Percentiles rank a stretch among this genome's conserved stretches.
phyloP scores from a whole-genome alignment of 768 basidiomycete genomes.

The Suillus placidus region DNA sequence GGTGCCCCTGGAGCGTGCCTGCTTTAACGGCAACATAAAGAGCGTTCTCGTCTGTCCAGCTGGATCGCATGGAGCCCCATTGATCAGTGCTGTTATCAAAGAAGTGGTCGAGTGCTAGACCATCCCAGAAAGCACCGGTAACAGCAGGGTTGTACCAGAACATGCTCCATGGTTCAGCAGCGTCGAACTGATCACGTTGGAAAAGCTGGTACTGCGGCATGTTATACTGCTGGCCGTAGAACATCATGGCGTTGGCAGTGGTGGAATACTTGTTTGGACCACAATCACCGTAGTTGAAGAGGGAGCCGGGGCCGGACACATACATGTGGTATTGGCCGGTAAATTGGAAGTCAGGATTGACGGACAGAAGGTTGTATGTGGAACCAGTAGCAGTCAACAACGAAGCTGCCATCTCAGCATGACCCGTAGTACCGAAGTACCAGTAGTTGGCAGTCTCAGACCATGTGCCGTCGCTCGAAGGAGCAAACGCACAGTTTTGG shows the following conservation, averaged over 20 bases:
- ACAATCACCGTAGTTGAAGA: slow-evolving; percentile 68
- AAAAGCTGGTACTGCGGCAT: slow-evolving; percentile 78
- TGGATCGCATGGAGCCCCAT: slow-evolving; percentile 91
- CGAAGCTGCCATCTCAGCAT: slow-evolving; percentile 86
- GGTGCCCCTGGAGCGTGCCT: slow-evolving; percentile 77
- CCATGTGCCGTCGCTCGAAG: slow-evolving; percentile 84
- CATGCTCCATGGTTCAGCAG: slow-evolving; percentile 84
- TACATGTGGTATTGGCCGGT: slow-evolving; percentile 93
- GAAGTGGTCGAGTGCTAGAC: slow-evolving; percentile 76
- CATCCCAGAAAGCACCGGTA: slow-evolving; percentile 91
- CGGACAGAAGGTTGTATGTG: slow-evolving; percentile 67
- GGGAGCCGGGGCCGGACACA: slow-evolving; percentile 77
- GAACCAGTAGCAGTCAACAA: slow-evolving; percentile 87
- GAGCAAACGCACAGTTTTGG: slow-evolving; percentile 68
- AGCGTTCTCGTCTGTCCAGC: slow-evolving; percentile 88
- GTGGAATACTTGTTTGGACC: slow-evolving; percentile 93
- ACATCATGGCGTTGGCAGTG: slow-evolving; percentile 86
- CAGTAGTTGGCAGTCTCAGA: slow-evolving; percentile 92
- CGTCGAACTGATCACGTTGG: slow-evolving; percentile 89
- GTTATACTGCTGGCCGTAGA: slow-evolving; percentile 72
- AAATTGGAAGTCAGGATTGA: slow-evolving; percentile 69
- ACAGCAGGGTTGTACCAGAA: slow-evolving; percentile 92
- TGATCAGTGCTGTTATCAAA: slow-evolving; percentile 74
- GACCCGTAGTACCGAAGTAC: slow-evolving; percentile 92
- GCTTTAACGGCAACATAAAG: slow-evolving; percentile 89